Base-by-base conservation (phyloP, 192 early-diverging fungal genomes). In the Phlyctochytrium bullatum region DNA sequence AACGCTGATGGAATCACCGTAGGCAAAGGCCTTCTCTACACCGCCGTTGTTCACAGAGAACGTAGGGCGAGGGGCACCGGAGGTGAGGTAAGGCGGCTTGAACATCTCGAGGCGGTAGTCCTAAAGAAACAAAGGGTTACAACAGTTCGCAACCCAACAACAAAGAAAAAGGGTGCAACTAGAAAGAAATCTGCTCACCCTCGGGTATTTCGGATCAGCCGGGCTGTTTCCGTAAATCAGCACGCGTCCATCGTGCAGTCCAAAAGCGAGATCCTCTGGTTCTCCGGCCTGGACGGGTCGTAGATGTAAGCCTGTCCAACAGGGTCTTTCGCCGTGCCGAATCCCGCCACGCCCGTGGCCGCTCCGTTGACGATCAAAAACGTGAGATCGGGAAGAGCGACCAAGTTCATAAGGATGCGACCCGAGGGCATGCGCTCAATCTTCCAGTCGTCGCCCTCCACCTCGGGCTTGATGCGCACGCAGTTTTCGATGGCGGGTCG, bases 221-320 rank as follows among this genome's bases (percentile, higher is more conserved):
- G 81, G 80, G 52, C 79, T 84, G 23, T 84, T 86, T 10, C 86
- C 87, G 2, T 80, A 73, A 33, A 88, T 76, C 64, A 82, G 77
- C 34, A 89, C 78, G 23, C 79, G 73, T 17, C 84, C 86, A 61
- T 87, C 85, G 4, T 77, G 79, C 31, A 87, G 54, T 66, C 74
- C 34, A 84, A 62, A 4, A 68, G 68, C 25, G 68, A 73, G 28
- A 77, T 76, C 34, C 86, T 75, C 34, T 78, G 28, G 0, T 76
- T 73, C 28, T 71, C 32, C 0, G 76, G 71, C 20, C 68, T 62
- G 2, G 51, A 57, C 17, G 61, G 28, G 36, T 62, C 61, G 34
- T 20, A 62, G 12, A 62, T 3, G n/a, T 40, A 14, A 14, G 61
- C 28, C 61, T 17, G 6, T 10, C 10, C 36, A 4, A 20, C 36